Evolutionary conservation across 2,329 filamentous ascomycete species (phyloP).

Genomic region (Penicillium concentricum): DNA sequence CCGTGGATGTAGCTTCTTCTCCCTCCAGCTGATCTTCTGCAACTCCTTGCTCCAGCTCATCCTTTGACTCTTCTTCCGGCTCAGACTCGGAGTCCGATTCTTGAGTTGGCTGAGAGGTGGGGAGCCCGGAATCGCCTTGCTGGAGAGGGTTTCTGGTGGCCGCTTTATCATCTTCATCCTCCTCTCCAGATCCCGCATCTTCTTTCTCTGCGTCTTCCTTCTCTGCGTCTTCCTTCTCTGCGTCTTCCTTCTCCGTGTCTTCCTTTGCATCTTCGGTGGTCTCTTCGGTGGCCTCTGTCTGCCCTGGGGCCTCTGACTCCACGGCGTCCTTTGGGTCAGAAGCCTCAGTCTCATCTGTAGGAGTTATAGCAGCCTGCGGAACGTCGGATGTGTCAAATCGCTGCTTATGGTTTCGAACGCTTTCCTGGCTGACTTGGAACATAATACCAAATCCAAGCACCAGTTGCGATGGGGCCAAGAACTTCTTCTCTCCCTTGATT

Average conservation of each 20-base stretch:
- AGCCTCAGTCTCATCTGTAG: conserved; percentile 27
- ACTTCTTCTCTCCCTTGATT: conserved; percentile 85
- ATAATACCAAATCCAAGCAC: conserved; percentile 83
- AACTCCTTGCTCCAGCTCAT: conserved; percentile 2
- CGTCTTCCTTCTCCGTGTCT: background rate
- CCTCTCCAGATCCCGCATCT: conserved; percentile 18
- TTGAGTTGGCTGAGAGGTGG: background rate
- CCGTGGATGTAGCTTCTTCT: conserved; percentile 19
- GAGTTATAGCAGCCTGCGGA: background rate
- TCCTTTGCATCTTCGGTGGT: conserved; percentile 11
- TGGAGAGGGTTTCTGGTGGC: conserved; percentile 23
- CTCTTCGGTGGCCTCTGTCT: conserved; percentile 20
- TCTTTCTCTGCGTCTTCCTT: background rate
- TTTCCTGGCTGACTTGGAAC: conserved; percentile 86
- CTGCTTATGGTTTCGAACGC: conserved; percentile 75
- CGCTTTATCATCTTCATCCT: conserved; percentile 23
- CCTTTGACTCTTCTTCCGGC: conserved; percentile 27
- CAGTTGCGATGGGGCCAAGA: conserved; percentile 80
- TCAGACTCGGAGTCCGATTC: conserved; percentile 8
- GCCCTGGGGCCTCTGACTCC: conserved; percentile 18
- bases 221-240: conserved; percentile 1
- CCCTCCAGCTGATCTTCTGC: conserved; percentile 2
- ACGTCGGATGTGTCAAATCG: conserved; percentile 47
- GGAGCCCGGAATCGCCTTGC: conserved; percentile 13
- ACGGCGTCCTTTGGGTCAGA: conserved; percentile 13